Percentiles rank a stretch among this genome's conserved stretches.
phyloP scores from a whole-genome alignment of 768 basidiomycete genomes.

The Lactarius indigo region DNA sequence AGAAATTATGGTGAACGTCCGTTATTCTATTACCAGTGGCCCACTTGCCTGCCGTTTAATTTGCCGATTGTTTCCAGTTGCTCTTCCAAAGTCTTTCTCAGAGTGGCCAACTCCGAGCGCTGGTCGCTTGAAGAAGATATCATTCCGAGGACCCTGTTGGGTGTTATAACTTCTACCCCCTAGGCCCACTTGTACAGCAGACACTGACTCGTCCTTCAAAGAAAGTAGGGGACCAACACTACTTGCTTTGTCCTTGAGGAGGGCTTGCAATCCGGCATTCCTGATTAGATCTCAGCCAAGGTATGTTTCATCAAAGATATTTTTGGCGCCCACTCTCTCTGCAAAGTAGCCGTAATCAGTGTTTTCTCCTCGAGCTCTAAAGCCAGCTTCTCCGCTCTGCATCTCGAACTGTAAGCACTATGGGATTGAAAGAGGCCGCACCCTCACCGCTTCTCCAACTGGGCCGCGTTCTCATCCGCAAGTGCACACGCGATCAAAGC shows the following conservation, averaged over 20 bases:
- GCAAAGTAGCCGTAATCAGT: background rate
- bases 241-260: conserved; percentile 17
- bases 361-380: conserved; percentile 14
- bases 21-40: background rate
- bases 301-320: background rate
- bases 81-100: conserved; percentile 14
- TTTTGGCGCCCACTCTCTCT: conserved; percentile 13
- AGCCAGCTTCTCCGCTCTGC: conserved; percentile 7
- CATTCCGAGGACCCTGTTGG: conserved; percentile 11
- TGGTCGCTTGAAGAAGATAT: conserved; percentile 19
- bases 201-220: conserved; percentile 24
- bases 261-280: conserved; percentile 19
- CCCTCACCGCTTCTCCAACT: conserved; percentile 12
- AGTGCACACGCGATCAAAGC: conserved; percentile 7
- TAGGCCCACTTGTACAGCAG: background rate
- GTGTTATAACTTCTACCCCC: background rate
- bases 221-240: conserved; percentile 5
- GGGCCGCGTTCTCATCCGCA: conserved; percentile 3
- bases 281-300: conserved; percentile 3
- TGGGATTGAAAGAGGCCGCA: background rate
- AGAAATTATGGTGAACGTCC: background rate
- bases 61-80: conserved; percentile 20
- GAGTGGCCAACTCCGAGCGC: conserved; percentile 12
- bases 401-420: background rate
- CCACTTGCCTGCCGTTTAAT: conserved; percentile 14